Evolutionary conservation across 306 rosid genomes (phyloP).

Genomic region (Rosa rugosa): DNA sequence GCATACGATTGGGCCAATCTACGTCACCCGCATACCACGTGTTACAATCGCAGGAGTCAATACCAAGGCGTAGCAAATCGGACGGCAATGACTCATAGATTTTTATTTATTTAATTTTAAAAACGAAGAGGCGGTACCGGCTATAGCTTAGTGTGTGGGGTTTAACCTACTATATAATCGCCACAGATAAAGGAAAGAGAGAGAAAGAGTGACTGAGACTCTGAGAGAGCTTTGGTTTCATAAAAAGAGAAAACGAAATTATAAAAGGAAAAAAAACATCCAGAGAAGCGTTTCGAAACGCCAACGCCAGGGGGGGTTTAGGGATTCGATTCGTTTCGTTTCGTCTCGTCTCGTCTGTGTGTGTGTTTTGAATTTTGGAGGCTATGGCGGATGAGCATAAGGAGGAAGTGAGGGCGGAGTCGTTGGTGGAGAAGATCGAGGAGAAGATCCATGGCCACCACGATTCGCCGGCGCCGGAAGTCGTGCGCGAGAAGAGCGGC

Average conservation of each 20-base stretch:
- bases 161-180: constrained; percentile 30
- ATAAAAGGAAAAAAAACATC: background rate
- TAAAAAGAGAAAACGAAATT: background rate
- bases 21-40: constrained; percentile 23
- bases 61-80: background rate
- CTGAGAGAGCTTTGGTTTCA: background rate
- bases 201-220: constrained; percentile 2
- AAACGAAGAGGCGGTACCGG: background rate
- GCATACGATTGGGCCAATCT: background rate
- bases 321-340: background rate
- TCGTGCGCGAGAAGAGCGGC: constrained; percentile 4
- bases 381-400: constrained; percentile 37
- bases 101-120: background rate
- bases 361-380: too few species aligned
- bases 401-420: constrained; percentile 52
- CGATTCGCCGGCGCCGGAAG: constrained; percentile 57
- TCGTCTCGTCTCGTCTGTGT: too few species aligned
- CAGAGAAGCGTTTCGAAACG: background rate
- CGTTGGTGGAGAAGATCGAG: constrained; percentile 58
- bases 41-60: background rate
- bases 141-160: background rate
- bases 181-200: constrained; percentile 2
- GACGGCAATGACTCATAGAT: background rate
- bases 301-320: too few species aligned
- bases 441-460: constrained; percentile 68